Base-by-base conservation (phyloP, 1,284 basidiomycete species). In the Kalmanozyma brasiliensis region DNA sequence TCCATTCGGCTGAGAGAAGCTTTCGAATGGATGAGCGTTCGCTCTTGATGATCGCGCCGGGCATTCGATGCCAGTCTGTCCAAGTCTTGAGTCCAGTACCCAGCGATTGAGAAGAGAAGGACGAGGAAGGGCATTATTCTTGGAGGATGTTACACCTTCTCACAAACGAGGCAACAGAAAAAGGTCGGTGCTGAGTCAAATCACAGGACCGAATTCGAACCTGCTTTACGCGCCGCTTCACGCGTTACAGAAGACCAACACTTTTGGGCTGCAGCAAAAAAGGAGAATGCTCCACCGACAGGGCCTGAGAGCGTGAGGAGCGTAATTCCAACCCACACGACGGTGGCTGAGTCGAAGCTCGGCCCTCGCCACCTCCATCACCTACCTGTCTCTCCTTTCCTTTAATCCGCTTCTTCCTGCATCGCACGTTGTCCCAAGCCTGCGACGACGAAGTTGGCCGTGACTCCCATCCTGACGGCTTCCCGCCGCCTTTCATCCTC, bases 201-300 rank as follows among this genome's bases (percentile, higher is more conserved):
- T 47, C 56, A 52, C 43, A 43, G 10, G 48, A 59, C 56, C 26
- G 36, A 16, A 17, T 14, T n/a, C 17, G 11, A 3, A 26, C 34
- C 29, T 26, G 10, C 32, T 59, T 40, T 59, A 59, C 56, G 56
- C 46, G 30, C 23, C 43, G 29, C 26, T 32, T 46, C 43, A 52
- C 56, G 56, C 56, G 56, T 52, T 19, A n/a, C 9, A 14, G 33
- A 30, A 58, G 56, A 59, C 49, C 49, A 59, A 59, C 56, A 59
- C 56, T 52, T 52, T 44, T 29, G n/a, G n/a, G n/a, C 29, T 16
- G 24, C 44, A 24, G 20, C 22, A 22, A 52, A 35, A 45, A 38
- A 49, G 19, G 44, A 37, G 45, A 46, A 37, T 57, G 19, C 38
- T 37, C 26, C 45, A 23, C 19, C 44, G 33, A 36, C n/a, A 35